These are phyloP conservation scores for Aspergillus tamarii DNA, from an alignment of 2,329 filamentous ascomycete genomes.

Conservation along the genomic window DNA sequence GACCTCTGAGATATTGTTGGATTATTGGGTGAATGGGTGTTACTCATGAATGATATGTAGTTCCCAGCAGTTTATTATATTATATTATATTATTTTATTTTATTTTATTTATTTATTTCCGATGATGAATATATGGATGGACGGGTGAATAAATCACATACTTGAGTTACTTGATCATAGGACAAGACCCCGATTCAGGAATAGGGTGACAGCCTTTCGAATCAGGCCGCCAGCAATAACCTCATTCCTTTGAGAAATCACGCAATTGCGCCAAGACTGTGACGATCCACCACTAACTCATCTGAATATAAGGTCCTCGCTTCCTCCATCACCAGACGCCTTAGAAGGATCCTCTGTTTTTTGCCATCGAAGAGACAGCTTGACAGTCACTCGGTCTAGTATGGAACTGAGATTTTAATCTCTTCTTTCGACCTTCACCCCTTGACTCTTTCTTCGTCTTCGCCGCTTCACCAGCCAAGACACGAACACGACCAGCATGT, in stretches of 20 bases:
- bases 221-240: neutral
- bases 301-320: constrained; percentile 32
- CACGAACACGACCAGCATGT: constrained; percentile 9
- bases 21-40: neutral
- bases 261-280: constrained; percentile 40
- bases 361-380: neutral
- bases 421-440: neutral
- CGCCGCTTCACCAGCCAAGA: neutral
- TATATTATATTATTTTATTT: neutral
- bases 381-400: neutral
- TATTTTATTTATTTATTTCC: neutral
- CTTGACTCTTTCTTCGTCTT: neutral
- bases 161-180: neutral
- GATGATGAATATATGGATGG: neutral
- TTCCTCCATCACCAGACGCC: constrained; percentile 21
- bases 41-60: neutral
- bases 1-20: neutral
- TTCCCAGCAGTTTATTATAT: neutral
- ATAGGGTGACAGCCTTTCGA: neutral
- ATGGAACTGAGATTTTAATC: neutral
- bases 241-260: constrained; percentile 26
- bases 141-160: neutral
- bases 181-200: neutral
- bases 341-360: constrained; percentile 4
- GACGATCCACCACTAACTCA: constrained; percentile 17